phyloP scores from a whole-genome alignment of 768 basidiomycete species.

The Suillus spraguei region DNA sequence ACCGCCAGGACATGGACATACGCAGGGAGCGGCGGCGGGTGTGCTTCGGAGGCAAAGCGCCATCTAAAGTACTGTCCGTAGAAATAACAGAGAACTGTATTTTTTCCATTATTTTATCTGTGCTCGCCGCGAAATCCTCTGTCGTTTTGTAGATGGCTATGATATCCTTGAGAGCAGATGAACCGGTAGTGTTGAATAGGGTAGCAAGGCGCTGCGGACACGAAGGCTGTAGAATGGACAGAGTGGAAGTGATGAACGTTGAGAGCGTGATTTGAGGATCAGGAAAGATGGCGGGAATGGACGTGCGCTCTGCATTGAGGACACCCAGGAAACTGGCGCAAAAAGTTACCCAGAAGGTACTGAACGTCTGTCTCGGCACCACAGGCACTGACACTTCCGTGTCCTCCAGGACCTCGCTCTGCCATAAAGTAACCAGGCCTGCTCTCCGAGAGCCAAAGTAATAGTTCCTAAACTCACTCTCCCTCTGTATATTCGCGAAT shows the following conservation, averaged over 20 bases:
- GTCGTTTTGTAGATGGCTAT: constrained; percentile 73
- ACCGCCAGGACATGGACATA: constrained; percentile 67
- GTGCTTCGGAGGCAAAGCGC: constrained; percentile 30
- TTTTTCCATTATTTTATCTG: constrained; percentile 81
- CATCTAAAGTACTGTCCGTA: constrained; percentile 20
- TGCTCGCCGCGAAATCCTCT: constrained; percentile 77
- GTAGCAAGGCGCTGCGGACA: constrained; percentile 77
- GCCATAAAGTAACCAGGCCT: constrained; percentile 70
- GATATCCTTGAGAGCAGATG: constrained; percentile 65
- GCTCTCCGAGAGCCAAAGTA: constrained; percentile 86
- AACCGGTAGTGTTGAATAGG: constrained; percentile 65
- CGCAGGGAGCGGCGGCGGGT: constrained; percentile 58
- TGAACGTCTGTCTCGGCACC: constrained; percentile 44
- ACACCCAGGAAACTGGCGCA: constrained; percentile 67
- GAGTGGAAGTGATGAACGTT: constrained; percentile 77
- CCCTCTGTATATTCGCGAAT: constrained; percentile 89
- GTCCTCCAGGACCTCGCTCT: constrained; percentile 54
- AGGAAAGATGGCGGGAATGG: constrained; percentile 86
- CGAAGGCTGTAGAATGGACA: constrained; percentile 81
- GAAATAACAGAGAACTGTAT: constrained; percentile 43
- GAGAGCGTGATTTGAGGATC: constrained; percentile 79
- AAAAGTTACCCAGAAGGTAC: constrained; percentile 74
- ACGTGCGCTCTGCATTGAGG: constrained; percentile 69
- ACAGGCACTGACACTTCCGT: constrained; percentile 37
- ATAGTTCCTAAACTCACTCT: constrained; percentile 91